These are phyloP conservation scores for Graphiopsis chlorocephala DNA, from an alignment of 2,329 filamentous ascomycete genomes.

Conservation along the genomic window DNA sequence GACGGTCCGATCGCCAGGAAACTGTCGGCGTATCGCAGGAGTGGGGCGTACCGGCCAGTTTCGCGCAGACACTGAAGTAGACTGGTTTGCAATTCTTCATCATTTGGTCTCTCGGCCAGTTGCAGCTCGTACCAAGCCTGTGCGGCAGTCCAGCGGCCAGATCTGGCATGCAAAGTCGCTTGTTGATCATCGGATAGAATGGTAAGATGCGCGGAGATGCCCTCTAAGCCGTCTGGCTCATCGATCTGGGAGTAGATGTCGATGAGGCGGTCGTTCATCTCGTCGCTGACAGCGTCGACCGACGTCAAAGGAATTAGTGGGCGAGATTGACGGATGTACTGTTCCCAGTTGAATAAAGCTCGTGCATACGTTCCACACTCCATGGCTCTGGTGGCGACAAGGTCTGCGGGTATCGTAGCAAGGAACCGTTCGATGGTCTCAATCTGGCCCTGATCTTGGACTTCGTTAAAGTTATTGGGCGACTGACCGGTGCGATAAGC, in stretches of 20 bases:
- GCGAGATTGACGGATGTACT: slow-evolving; percentile 67
- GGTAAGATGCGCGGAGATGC: slow-evolving; percentile 82
- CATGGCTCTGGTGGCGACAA: slow-evolving; percentile 80
- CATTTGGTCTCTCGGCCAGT: slow-evolving; percentile 72
- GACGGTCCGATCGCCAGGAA: slow-evolving; percentile 49
- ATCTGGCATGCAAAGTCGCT: slow-evolving; percentile 86
- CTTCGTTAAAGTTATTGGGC: slow-evolving; percentile 49
- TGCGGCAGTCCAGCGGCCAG: slow-evolving; percentile 87
- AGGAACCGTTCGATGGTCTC: slow-evolving; percentile 71
- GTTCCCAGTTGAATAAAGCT: slow-evolving; percentile 91
- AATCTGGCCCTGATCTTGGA: slow-evolving; percentile 53
- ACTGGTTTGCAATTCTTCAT: slow-evolving; percentile 75
- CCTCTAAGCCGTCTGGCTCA: slow-evolving; percentile 93
- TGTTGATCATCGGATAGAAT: slow-evolving; percentile 91
- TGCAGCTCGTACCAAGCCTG: slow-evolving; percentile 98
- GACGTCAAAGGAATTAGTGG: slow-evolving; percentile 40
- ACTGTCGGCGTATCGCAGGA: slow-evolving; percentile 81
- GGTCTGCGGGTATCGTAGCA: slow-evolving; percentile 64
- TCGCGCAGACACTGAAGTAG: slow-evolving; percentile 86
- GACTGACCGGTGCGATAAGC: slow-evolving; percentile 45
- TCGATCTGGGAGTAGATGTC: slow-evolving; percentile 97
- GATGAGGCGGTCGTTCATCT: slow-evolving; percentile 67
- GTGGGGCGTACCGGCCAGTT: slow-evolving; percentile 74
- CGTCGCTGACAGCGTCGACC: slow-evolving; percentile 43
- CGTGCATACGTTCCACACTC: slow-evolving; percentile 91